phyloP scores from a whole-genome alignment of 2,329 filamentous ascomycete genomes.

The Intubia oerlemansii region DNA sequence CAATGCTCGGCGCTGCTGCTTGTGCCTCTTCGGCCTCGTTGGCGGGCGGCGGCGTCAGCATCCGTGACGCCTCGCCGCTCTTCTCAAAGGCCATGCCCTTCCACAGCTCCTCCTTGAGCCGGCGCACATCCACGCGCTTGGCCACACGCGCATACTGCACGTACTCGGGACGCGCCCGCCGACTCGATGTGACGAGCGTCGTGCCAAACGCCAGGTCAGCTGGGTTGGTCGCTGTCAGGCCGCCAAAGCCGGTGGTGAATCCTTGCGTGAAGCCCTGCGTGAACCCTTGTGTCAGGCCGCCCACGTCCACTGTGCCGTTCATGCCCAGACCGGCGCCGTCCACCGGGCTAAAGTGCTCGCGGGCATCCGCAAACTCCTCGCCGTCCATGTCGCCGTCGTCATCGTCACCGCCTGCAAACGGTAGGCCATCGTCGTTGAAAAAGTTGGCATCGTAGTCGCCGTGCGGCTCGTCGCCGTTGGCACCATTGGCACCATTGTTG shows the following conservation, averaged over 20 bases:
- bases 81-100: conserved; percentile 39
- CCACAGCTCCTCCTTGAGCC: conserved; percentile 51
- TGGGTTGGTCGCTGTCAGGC: conserved; percentile 21
- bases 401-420: conserved; percentile 38
- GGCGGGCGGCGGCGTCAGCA: conserved; percentile 7
- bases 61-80: conserved; percentile 15
- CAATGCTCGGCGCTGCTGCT: background rate
- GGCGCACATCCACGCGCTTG: conserved; percentile 49
- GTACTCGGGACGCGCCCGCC: conserved; percentile 43
- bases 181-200: conserved; percentile 42
- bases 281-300: conserved; percentile 19
- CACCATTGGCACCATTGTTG: conserved; percentile 14
- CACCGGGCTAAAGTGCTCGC: conserved; percentile 54
- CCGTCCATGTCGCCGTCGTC: conserved; percentile 44
- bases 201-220: conserved; percentile 36
- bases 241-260: conserved; percentile 21
- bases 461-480: conserved; percentile 30
- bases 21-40: background rate
- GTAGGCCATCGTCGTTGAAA: conserved; percentile 74
- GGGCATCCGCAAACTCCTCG: conserved; percentile 56
- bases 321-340: conserved; percentile 18
- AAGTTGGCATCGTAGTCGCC: conserved; percentile 95
- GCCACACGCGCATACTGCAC: conserved; percentile 49
- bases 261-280: conserved; percentile 13
- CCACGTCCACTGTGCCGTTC: conserved; percentile 9